phyloP scores from a whole-genome alignment of 768 basidiomycete species.

The Phylloporus arenicola region DNA sequence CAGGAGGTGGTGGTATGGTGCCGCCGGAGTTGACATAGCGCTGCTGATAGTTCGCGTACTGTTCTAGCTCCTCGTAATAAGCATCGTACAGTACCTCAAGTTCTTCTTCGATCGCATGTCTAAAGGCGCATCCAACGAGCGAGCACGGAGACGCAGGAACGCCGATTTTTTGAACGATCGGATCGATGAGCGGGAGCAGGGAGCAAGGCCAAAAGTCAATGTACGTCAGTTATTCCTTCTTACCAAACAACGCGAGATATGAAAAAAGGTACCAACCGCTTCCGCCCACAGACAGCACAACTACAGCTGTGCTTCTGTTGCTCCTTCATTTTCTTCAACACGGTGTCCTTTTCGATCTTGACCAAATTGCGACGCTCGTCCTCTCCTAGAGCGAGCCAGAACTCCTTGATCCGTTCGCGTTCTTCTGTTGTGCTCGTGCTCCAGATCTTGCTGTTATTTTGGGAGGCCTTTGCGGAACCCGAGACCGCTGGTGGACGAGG shows the following conservation, averaged over 20 bases:
- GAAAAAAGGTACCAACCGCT: constrained; percentile 64
- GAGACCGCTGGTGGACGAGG: constrained; percentile 27
- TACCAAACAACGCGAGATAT: constrained; percentile 15
- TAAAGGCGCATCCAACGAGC: constrained; percentile 31
- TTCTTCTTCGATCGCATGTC: constrained; percentile 98
- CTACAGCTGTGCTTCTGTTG: constrained; percentile 95
- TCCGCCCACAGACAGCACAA: constrained; percentile 94
- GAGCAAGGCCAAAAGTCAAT: constrained; percentile 21
- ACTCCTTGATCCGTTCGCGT: constrained; percentile 94
- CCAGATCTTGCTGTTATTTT: constrained; percentile 83
- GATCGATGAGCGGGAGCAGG: constrained; percentile 14
- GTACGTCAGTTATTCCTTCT: constrained; percentile 19
- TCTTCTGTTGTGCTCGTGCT: constrained; percentile 88
- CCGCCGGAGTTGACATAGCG: constrained; percentile 89
- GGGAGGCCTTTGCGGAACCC: constrained; percentile 20
- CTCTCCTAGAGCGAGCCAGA: constrained; percentile 93
- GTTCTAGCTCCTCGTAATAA: constrained; percentile 99
- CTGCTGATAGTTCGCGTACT: constrained; percentile 98
- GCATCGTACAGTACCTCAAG: constrained; percentile 99
- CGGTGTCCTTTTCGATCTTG: constrained; percentile 97
- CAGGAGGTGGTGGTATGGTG: constrained; percentile 85
- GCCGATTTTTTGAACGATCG: constrained; percentile 13
- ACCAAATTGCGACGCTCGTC: constrained; percentile 88
- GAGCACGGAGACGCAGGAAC: constrained; percentile 10
- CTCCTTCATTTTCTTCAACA: constrained; percentile 98